Evolutionary conservation across 2,329 filamentous ascomycete species (phyloP).

Genomic region (Dothiorella sarmentorum): DNA sequence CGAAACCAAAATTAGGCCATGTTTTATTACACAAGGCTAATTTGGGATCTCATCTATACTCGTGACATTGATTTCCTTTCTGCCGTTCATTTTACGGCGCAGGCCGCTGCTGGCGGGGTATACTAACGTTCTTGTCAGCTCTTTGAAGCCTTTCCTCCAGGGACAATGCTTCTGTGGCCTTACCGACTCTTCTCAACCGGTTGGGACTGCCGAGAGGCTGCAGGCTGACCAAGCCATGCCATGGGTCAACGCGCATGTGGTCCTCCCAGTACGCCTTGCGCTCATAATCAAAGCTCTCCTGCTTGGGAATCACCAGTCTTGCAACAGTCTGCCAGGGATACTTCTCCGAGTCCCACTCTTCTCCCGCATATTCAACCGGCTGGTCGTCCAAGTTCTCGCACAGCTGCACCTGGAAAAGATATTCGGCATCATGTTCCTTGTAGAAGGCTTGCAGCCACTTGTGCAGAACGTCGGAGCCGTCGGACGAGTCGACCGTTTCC

Average conservation of each 20-base stretch:
- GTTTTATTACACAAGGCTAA: not conserved
- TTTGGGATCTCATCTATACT: constrained; percentile 41
- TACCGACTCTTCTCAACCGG: constrained; percentile 34
- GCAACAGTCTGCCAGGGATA: constrained; percentile 49
- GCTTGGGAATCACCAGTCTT: constrained; percentile 38
- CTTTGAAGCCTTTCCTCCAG: constrained; percentile 7
- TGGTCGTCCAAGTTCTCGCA: constrained; percentile 47
- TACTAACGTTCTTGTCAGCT: constrained; percentile 18
- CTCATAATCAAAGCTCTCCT: constrained; percentile 41
- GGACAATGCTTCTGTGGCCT: not conserved
- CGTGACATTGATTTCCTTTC: constrained; percentile 35
- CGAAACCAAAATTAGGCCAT: too few relatives aligned
- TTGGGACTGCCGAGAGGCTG: constrained; percentile 42
- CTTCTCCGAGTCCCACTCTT: constrained; percentile 45
- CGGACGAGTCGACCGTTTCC: constrained; percentile 37
- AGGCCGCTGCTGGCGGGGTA: constrained; percentile 38
- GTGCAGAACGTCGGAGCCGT: constrained; percentile 38
- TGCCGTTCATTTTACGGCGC: constrained; percentile 38
- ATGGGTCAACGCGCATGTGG: constrained; percentile 43
- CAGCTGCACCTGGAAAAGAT: constrained; percentile 47
- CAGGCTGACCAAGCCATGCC: constrained; percentile 41
- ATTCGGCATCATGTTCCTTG: constrained; percentile 38
- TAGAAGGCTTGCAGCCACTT: constrained; percentile 42
- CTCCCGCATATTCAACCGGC: constrained; percentile 44
- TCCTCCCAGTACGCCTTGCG: constrained; percentile 45